phyloP scores from a whole-genome alignment of 2,329 filamentous ascomycete species.

The Leptographium galeiforme region DNA sequence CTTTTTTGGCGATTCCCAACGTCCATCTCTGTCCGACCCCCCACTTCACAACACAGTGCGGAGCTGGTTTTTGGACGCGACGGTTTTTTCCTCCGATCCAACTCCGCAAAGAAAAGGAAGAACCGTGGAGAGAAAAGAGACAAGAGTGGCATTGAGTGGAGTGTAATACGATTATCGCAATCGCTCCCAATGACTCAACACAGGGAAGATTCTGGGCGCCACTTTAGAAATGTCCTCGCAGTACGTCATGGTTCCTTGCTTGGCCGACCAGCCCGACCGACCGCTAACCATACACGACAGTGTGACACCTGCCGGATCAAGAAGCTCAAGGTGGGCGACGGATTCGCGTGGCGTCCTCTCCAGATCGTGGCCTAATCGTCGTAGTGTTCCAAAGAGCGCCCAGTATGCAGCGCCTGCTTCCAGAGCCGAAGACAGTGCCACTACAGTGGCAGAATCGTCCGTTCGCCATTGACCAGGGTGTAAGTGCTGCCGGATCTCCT shows the following conservation, averaged over 20 bases:
- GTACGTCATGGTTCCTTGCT: background rate
- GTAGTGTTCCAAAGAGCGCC: slow-evolving; percentile 3
- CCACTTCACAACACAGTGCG: too few relatives aligned
- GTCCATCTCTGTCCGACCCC: too few relatives aligned
- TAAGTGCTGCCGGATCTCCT: background rate
- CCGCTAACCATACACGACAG: background rate
- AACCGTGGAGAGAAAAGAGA: too few relatives aligned
- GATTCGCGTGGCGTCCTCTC: background rate
- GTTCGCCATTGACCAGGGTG: slow-evolving; percentile 2
- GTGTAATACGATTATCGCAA: too few relatives aligned
- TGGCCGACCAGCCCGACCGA: too few relatives aligned
- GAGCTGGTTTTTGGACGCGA: too few relatives aligned
- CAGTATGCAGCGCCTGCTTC: slow-evolving; percentile 1
- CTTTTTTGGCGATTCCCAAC: too few relatives aligned
- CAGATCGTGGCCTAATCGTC: background rate
- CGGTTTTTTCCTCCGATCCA: too few relatives aligned
- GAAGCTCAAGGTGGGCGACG: background rate
- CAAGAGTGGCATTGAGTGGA: too few relatives aligned
- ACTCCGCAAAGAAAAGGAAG: too few relatives aligned
- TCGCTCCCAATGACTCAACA: background rate
- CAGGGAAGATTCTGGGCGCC: background rate
- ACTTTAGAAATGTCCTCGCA: background rate
- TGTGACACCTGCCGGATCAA: slow-evolving; percentile 2
- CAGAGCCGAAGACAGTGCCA: slow-evolving; percentile 1
- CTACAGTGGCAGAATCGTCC: background rate